Evolutionary conservation across 257 asterid species (phyloP), one percentile per base, ranked within the genome.

Genomic region (Ballota nigra): DNA sequence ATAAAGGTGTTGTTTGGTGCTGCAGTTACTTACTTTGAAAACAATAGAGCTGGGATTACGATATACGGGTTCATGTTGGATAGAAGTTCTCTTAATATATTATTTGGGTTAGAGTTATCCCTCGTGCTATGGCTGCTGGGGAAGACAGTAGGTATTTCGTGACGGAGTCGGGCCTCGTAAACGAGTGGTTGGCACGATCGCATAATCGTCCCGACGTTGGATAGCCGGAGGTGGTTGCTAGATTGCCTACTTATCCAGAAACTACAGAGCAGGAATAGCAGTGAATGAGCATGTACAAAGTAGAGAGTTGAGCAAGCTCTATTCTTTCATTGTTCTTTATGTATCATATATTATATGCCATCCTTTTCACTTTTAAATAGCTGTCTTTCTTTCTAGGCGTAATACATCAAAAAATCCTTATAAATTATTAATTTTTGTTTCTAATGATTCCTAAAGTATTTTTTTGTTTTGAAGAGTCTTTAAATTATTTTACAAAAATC

Each of bases 71-170:
- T 94, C 81, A 84, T 91, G 97, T 77, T 94, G 83, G 98, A 94
- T 58, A 81, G 99, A 74, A 74, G 80, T 15, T 85, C 95, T 11
- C 87, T 94, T n/a, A 92, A 87, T 70, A 84, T 95, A 29, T 88
- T 94, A 57, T 89, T 94, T 20, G 97, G 99, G 7, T 77, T 94
- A 63, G 96, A 94, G 77, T 40, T 94, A 60, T 87, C 99, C 1
- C 79, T 91, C 22, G 92, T 95, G 3, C 90, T 91, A 4, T 95
- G 99, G 99, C 83, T 89, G 80, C 97, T 95, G 3, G 99, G 99
- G 0, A 95, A 95, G 83, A 95, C 98, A 0, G 49, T 92, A 0
- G 96, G 90, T 19, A 83, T 86, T 81, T 89, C 89, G 66, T 92
- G 82, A 84, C 49, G 7, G 69, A 59, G 23, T 38, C 6, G 12